Evolutionary conservation across 2,329 filamentous ascomycete species (phyloP).

Genomic region (Microsporum audouinii): DNA sequence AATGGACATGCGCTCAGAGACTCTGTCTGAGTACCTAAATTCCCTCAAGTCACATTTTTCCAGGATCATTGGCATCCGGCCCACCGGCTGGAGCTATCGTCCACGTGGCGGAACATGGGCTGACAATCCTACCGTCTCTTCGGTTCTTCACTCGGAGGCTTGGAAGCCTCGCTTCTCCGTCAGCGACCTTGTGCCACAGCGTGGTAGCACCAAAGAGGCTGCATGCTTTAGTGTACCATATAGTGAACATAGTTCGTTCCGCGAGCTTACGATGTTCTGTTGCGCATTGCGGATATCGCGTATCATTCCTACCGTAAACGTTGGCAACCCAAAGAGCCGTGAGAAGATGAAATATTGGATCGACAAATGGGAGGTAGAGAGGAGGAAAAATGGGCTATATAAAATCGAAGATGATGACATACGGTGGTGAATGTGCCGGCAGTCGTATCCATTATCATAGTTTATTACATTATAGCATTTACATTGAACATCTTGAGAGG

Average conservation of each 20-base stretch:
- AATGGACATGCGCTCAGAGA: slow-evolving; percentile 86
- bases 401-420: slow-evolving; percentile 25
- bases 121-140: slow-evolving; percentile 52
- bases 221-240: slow-evolving; percentile 93
- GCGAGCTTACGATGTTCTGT: slow-evolving; percentile 87
- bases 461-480: neutral
- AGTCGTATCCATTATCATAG: neutral
- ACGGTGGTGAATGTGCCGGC: slow-evolving; percentile 16
- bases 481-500: neutral
- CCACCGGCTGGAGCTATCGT: slow-evolving; percentile 88
- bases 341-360: slow-evolving; percentile 58
- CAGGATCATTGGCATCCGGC: slow-evolving; percentile 79
- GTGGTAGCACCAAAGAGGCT: slow-evolving; percentile 69
- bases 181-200: slow-evolving; percentile 64
- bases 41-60: slow-evolving; percentile 70
- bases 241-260: slow-evolving; percentile 87
- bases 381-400: slow-evolving; percentile 51
- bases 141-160: slow-evolving; percentile 52
- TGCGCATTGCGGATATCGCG: slow-evolving; percentile 77
- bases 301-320: slow-evolving; percentile 88
- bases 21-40: slow-evolving; percentile 75
- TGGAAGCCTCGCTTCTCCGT: slow-evolving; percentile 68
- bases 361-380: slow-evolving; percentile 52
- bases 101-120: slow-evolving; percentile 54
- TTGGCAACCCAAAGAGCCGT: slow-evolving; percentile 51